phyloP scores from a whole-genome alignment of 805 yeast genomes.

The Starmera dryadoides region DNA sequence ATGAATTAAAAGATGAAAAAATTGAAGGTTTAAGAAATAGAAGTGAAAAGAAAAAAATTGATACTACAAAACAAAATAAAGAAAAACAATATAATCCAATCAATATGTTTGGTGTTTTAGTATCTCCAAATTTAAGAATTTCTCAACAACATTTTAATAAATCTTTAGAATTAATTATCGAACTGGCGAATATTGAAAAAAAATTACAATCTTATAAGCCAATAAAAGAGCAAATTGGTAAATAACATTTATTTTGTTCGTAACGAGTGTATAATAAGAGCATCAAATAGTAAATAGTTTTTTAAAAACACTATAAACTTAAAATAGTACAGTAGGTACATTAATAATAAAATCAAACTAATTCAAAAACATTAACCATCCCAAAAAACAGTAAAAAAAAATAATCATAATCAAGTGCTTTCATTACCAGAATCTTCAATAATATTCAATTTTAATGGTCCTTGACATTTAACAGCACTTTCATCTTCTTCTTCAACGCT shows the following conservation, averaged over 20 bases:
- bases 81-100: slow-evolving; percentile 26
- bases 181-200: background rate
- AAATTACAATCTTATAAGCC: slow-evolving; percentile 1
- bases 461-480: too few relatives aligned
- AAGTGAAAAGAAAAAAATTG: slow-evolving; percentile 2
- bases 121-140: slow-evolving; percentile 29
- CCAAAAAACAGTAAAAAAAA: too few relatives aligned
- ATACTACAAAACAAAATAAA: background rate
- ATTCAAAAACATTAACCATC: too few relatives aligned
- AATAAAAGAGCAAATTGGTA: background rate
- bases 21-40: slow-evolving; percentile 4
- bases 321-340: too few relatives aligned
- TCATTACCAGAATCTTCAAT: too few relatives aligned
- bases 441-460: too few relatives aligned
- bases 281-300: too few relatives aligned
- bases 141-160: slow-evolving; percentile 24
- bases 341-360: too few relatives aligned
- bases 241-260: slow-evolving; percentile 1
- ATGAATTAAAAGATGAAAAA: slow-evolving; percentile 1
- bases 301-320: too few relatives aligned
- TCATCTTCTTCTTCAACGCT: too few relatives aligned
- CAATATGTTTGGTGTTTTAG: slow-evolving; percentile 41
- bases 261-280: too few relatives aligned
- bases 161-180: slow-evolving; percentile 19
- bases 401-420: too few relatives aligned